These are phyloP conservation scores for Cladophialophora immunda DNA, from an alignment of 2,329 filamentous ascomycete genomes.

Conservation along the genomic window DNA sequence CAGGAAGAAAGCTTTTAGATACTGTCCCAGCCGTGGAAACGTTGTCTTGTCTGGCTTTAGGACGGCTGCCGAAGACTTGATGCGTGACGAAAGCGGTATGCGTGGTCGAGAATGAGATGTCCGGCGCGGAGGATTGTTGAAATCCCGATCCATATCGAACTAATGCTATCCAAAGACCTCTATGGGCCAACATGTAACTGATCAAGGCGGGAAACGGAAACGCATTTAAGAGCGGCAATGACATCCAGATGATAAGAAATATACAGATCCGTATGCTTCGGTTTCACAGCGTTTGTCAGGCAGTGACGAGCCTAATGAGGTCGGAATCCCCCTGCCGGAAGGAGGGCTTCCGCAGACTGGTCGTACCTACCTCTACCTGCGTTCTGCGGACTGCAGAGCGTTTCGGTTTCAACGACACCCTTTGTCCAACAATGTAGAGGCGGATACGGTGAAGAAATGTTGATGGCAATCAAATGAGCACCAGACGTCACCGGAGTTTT, in stretches of 20 bases:
- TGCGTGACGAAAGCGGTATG: not conserved
- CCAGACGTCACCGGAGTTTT: not conserved
- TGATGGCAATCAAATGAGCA: not conserved
- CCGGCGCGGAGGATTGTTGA: not conserved
- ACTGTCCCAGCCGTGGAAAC: conserved; percentile 12
- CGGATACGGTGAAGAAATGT: not conserved
- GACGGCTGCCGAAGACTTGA: not conserved
- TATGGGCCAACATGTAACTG: not conserved
- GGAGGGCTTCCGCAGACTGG: not conserved
- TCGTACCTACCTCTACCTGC: not conserved
- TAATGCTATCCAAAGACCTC: not conserved
- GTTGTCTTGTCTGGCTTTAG: conserved; percentile 17
- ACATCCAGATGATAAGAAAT: not conserved
- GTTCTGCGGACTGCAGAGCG: not conserved
- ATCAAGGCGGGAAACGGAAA: not conserved
- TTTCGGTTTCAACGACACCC: not conserved
- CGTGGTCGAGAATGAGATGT: not conserved
- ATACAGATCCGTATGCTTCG: not conserved
- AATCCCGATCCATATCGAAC: not conserved
- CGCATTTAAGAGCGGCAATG: not conserved
- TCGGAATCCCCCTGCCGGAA: not conserved
- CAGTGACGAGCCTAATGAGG: not conserved
- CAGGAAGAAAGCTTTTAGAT: conserved; percentile 25
- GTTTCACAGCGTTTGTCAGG: not conserved
- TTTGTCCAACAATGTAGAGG: not conserved